Evolutionary conservation across 2,329 filamentous ascomycete genomes (phyloP).

Genomic region (Plenodomus lindquistii): DNA sequence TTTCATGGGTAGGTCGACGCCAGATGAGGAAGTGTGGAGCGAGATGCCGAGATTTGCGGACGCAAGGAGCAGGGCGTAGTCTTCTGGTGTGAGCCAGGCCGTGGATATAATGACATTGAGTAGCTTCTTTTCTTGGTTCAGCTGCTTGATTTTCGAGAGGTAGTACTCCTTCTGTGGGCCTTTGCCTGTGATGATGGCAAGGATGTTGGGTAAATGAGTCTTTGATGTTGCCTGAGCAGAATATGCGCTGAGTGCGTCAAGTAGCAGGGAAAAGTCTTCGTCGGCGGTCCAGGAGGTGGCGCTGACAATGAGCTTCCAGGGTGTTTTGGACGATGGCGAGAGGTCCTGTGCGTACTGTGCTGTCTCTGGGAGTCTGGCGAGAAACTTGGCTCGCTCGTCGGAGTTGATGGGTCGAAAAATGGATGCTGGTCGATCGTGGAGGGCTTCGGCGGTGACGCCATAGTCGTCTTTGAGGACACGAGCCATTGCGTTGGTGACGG

Average conservation of each 20-base stretch:
- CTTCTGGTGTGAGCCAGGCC: constrained; percentile 79
- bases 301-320: constrained; percentile 76
- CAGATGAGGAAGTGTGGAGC: constrained; percentile 89
- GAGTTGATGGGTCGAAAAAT: constrained; percentile 74
- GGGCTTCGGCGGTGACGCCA: constrained; percentile 63
- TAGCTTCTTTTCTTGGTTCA: constrained; percentile 67
- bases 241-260: constrained; percentile 79
- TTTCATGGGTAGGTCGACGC: constrained; percentile 97
- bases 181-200: constrained; percentile 93
- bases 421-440: constrained; percentile 74
- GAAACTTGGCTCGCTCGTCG: constrained; percentile 55
- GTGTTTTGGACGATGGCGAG: constrained; percentile 49
- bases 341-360: constrained; percentile 63
- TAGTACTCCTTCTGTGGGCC: constrained; percentile 83
- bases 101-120: constrained; percentile 73
- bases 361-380: constrained; percentile 69
- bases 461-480: constrained; percentile 71
- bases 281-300: constrained; percentile 98
- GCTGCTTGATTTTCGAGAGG: constrained; percentile 63
- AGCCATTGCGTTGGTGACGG: constrained; percentile 89
- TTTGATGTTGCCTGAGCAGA: constrained; percentile 57
- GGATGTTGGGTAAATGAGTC: constrained; percentile 64
- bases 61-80: constrained; percentile 84
- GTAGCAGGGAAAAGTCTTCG: constrained; percentile 88
- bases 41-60: constrained; percentile 89